A percentile compares a stretch with the other conserved stretches of the same genome.
These are phyloP conservation scores for Calonectria hongkongensis DNA, from an alignment of 2,329 filamentous ascomycete genomes.

Conservation along the genomic window DNA sequence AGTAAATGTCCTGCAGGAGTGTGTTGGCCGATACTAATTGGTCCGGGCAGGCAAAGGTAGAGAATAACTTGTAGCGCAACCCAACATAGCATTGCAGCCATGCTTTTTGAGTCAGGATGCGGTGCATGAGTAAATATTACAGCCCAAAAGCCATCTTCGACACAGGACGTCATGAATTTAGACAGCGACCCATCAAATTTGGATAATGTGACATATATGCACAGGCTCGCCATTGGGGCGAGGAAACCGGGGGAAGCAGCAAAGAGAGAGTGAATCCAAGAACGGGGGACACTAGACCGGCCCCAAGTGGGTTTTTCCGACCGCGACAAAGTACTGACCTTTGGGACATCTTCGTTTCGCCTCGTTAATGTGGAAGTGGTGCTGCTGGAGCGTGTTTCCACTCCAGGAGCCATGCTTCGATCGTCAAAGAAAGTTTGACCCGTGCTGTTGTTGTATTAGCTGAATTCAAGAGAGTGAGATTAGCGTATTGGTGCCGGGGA, in stretches of 20 bases:
- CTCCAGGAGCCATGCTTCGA: not conserved
- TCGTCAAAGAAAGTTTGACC: not conserved
- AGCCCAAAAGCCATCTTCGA: constrained; percentile 45
- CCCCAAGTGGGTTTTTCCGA: constrained; percentile 46
- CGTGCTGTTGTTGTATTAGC: not conserved
- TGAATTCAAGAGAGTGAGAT: not conserved
- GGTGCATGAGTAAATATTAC: constrained; percentile 45
- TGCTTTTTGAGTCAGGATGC: constrained; percentile 42
- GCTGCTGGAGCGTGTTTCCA: not conserved
- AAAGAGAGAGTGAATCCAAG: constrained; percentile 50
- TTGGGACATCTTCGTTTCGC: not conserved
- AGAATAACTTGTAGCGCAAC: constrained; percentile 40
- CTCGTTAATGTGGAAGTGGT: not conserved
- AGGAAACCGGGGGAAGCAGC: constrained; percentile 51
- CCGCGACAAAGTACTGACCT: not conserved
- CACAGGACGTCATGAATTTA: constrained; percentile 29
- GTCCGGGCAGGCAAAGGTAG: constrained; percentile 44
- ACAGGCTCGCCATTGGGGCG: constrained; percentile 49
- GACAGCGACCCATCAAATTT: constrained; percentile 49
- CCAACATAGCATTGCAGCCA: constrained; percentile 39
- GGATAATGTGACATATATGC: constrained; percentile 50
- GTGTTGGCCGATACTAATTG: constrained; percentile 58
- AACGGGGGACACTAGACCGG: constrained; percentile 49
- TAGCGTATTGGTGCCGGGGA: not conserved
- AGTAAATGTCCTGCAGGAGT: constrained; percentile 66